Percentiles rank a stretch among this genome's conserved stretches.
These are phyloP conservation scores for Russula olivacea DNA, from an alignment of 768 basidiomycete genomes.

Conservation along the genomic window DNA sequence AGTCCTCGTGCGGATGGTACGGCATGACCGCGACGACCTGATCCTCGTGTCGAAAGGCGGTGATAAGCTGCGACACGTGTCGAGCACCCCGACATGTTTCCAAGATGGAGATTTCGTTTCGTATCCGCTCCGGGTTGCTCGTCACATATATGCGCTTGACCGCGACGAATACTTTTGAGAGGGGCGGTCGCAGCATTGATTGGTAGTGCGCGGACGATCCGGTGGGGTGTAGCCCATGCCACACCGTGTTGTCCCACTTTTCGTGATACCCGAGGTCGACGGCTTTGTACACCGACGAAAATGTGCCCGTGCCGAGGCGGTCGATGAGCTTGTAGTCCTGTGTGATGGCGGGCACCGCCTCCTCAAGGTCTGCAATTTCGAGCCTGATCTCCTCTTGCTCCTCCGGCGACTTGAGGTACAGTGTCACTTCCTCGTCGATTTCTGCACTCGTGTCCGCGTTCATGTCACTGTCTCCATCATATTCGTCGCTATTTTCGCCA, in stretches of 20 bases:
- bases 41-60: constrained; percentile 85
- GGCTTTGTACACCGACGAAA: constrained; percentile 99
- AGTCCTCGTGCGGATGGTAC: constrained; percentile 88
- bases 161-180: constrained; percentile 72
- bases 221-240: constrained; percentile 62
- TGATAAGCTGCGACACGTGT: constrained; percentile 89
- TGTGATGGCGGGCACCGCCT: constrained; percentile 58
- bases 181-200: constrained; percentile 38
- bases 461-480: constrained; percentile 30
- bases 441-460: constrained; percentile 35
- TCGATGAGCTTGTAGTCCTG: constrained; percentile 76
- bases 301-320: constrained; percentile 93
- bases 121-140: constrained; percentile 85
- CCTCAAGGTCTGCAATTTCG: constrained; percentile 71
- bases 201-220: constrained; percentile 64
- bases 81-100: constrained; percentile 78
- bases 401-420: constrained; percentile 50
- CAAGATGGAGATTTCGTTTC: constrained; percentile 89
- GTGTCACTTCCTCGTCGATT: constrained; percentile 57
- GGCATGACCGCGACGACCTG: constrained; percentile 95
- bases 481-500: constrained; percentile 29
- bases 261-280: constrained; percentile 69
- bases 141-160: constrained; percentile 97
- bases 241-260: constrained; percentile 70
- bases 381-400: constrained; percentile 68